These are phyloP conservation scores for Micromonas pusilla DNA, from an alignment of 139 green algal species.

Conservation along the genomic window DNA sequence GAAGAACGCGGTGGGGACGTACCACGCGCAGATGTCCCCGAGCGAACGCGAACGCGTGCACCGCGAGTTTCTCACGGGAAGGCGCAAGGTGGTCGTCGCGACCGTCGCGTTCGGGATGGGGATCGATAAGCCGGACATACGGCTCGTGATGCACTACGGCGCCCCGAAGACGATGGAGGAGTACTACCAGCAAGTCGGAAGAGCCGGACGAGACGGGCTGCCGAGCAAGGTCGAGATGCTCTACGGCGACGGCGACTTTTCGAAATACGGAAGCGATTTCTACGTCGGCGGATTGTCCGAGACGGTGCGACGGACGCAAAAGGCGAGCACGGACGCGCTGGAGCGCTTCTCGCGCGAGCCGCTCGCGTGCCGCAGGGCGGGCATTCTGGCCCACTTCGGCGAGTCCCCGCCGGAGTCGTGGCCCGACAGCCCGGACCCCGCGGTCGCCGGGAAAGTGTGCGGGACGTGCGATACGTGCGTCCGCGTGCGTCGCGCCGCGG, in stretches of 20 bases:
- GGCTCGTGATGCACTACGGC: conserved; percentile 40
- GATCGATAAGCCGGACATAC: conserved; percentile 44
- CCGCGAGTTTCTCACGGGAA: not conserved
- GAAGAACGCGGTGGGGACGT: not conserved
- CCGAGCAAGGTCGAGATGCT: not conserved
- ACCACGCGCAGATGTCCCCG: conserved; percentile 18
- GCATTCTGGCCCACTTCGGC: conserved; percentile 19
- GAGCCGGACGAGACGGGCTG: conserved; percentile 38
- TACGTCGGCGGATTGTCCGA: not conserved
- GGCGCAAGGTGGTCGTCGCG: conserved; percentile 35
- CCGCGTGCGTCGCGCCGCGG: not conserved
- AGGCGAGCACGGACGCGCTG: not conserved
- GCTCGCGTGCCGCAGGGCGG: not conserved
- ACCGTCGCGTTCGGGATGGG: conserved; percentile 54
- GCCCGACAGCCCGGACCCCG: not conserved
- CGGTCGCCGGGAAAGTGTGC: not conserved
- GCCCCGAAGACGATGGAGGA: conserved; percentile 41
- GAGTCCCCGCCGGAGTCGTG: not conserved
- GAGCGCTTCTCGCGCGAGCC: not conserved
- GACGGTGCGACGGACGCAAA: not conserved
- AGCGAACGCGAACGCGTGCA: conserved; percentile 3
- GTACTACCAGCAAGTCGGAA: conserved; percentile 47
- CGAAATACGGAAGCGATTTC: conserved; percentile 2
- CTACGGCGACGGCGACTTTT: conserved; percentile 19
- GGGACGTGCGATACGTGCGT: conserved; percentile 22